These are phyloP conservation scores for Boletus eberwhitei DNA, from an alignment of 768 basidiomycete species.

Conservation along the genomic window DNA sequence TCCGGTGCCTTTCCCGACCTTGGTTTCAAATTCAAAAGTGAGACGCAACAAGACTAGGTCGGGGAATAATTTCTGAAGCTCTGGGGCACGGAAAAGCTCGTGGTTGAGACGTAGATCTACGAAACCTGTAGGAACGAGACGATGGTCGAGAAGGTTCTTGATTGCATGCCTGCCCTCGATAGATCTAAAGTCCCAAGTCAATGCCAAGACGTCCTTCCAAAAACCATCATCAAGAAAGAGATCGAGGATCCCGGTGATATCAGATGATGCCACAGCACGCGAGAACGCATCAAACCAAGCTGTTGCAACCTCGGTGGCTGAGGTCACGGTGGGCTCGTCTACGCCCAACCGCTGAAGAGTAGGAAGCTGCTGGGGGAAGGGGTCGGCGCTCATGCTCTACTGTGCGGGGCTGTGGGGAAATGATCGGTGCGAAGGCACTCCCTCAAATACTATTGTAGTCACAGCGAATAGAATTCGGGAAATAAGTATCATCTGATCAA, in stretches of 20 bases:
- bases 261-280: conserved; percentile 15
- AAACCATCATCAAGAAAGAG: conserved; percentile 32
- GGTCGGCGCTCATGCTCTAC: conserved; percentile 16
- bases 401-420: background rate
- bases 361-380: conserved; percentile 27
- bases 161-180: conserved; percentile 41
- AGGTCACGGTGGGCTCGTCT: conserved; percentile 17
- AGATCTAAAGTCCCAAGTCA: conserved; percentile 57
- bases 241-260: conserved; percentile 18
- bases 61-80: conserved; percentile 41
- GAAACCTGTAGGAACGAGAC: conserved; percentile 29
- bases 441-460: background rate
- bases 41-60: conserved; percentile 59
- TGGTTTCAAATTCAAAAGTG: conserved; percentile 52
- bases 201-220: conserved; percentile 52
- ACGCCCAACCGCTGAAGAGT: conserved; percentile 29
- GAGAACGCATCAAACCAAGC: conserved; percentile 27
- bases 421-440: background rate
- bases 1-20: conserved; percentile 48
- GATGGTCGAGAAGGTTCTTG: conserved; percentile 37
- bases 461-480: background rate
- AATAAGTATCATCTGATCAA: background rate
- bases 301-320: conserved; percentile 20
- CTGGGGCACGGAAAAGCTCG: conserved; percentile 25
- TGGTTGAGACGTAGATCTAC: conserved; percentile 18